Base-by-base conservation (phyloP, 2,329 filamentous ascomycete species). In the Botrytis squamosa region DNA sequence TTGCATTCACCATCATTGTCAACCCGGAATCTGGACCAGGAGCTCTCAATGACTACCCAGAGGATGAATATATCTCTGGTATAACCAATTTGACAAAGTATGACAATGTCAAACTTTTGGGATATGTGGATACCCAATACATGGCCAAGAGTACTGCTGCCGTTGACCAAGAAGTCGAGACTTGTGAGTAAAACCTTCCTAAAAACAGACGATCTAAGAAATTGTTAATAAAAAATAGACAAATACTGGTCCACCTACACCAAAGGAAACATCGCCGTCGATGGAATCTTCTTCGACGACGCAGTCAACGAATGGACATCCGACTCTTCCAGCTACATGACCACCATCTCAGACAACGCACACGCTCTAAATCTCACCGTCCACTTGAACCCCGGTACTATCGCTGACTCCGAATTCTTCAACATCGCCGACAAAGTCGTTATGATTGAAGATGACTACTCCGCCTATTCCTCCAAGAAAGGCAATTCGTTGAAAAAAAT, bases 191-290 rank as follows among this genome's bases (percentile, higher is more conserved):
- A 3, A 16, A n/a, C 4, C 7, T 18, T 40, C 36, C 20, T 8
- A 16, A 18, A 18, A 40, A 9, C 22, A 38, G 10, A 29, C 14
- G 20, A 7, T 7, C 18, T n/a, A 7, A 18, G 52, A 29, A 22
- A 8, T 29, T 9, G 29, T 16, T 49, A 33, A 46, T n/a, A 33
- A 9, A 4, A 29, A 5, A 38, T 38, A 73, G 71, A 73, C 42
- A 70, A 70, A 33, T 70, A 73, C 67, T 73, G 66, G 72, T 73
- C 72, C 10, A 73, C 66, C 1, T 70, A 73, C 20, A 73, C 66
- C 16, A 12, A 57, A 36, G 25, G 12, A 2, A 38, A 73, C 18
- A 73, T 71, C 16, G n/a, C 33, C 0, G 2, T 73, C 8, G 40
- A 59, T 29, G 66, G 72, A 14, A 70, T 73, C 22, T 73, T 73